These are phyloP conservation scores for Abortiporus biennis DNA, from an alignment of 1,284 basidiomycete species.

Conservation along the genomic window DNA sequence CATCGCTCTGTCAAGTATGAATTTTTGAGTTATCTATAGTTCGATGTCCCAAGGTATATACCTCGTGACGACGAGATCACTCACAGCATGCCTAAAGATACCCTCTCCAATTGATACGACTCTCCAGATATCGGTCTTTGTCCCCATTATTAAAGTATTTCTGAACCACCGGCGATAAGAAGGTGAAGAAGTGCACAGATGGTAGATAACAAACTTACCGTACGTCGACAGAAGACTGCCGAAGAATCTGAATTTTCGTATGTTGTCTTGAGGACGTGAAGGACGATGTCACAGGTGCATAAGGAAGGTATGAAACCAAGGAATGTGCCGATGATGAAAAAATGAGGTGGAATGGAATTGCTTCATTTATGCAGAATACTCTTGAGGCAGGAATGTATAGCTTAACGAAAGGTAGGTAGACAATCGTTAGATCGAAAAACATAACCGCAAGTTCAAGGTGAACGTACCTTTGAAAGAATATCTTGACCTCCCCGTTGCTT, in stretches of 20 bases:
- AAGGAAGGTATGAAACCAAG: conserved; percentile 54
- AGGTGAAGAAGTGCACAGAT: neutral
- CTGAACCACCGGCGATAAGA: conserved; percentile 8
- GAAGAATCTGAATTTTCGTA: conserved; percentile 55
- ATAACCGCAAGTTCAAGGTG: neutral
- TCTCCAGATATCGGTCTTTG: conserved; percentile 68
- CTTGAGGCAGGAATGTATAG: conserved; percentile 51
- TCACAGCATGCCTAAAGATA: conserved; percentile 48
- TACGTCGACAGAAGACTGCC: conserved; percentile 63
- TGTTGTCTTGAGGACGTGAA: conserved; percentile 32
- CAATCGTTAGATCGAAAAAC: neutral
- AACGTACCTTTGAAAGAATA: conserved; percentile 36
- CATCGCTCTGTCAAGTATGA: conserved; percentile 40
- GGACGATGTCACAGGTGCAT: conserved; percentile 39
- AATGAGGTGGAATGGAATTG: conserved; percentile 62
- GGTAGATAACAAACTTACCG: conserved; percentile 29
- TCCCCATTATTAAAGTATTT: conserved; percentile 24
- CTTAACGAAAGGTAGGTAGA: conserved; percentile 15
- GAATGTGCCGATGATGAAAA: conserved; percentile 48
- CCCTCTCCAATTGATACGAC: conserved; percentile 59
- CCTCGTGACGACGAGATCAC: conserved; percentile 18
- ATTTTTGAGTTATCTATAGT: neutral
- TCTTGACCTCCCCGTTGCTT: conserved; percentile 34
- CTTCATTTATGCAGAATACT: conserved; percentile 47
- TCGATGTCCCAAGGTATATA: too few species aligned